A percentile compares a stretch with the other conserved stretches of the same genome.
These are phyloP conservation scores for Exserohilum turcica DNA, from an alignment of 2,329 filamentous ascomycete genomes.

Conservation along the genomic window DNA sequence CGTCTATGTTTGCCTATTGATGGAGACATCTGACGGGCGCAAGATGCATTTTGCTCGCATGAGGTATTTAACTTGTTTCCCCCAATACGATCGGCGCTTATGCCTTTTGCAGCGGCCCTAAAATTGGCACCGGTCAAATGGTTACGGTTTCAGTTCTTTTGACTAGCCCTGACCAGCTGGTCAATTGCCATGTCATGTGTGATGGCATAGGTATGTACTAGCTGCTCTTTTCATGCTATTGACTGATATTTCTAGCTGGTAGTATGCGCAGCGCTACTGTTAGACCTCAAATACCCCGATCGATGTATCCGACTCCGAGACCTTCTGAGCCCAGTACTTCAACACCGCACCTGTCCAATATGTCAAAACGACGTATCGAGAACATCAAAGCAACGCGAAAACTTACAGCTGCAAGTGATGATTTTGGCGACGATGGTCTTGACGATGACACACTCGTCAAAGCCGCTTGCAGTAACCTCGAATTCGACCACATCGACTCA, in stretches of 20 bases:
- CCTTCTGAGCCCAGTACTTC: constrained; percentile 18
- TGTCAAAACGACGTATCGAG: constrained; percentile 37
- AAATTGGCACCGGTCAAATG: constrained; percentile 66
- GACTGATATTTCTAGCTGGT: constrained; percentile 53
- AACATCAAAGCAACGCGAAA: constrained; percentile 13
- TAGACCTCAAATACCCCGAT: constrained; percentile 55
- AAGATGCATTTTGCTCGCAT: constrained; percentile 71
- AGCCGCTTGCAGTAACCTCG: constrained; percentile 46
- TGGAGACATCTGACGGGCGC: constrained; percentile 70
- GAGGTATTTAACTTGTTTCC: constrained; percentile 47
- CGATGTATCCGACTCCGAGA: constrained; percentile 49
- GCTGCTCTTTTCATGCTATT: accelerated
- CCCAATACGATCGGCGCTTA: background rate
- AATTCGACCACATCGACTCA: constrained; percentile 60
- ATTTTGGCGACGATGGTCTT: constrained; percentile 60
- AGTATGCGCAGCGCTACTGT: constrained; percentile 61
- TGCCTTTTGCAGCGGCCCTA: constrained; percentile 63
- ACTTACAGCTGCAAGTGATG: constrained; percentile 46
- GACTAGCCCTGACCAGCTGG: constrained; percentile 59
- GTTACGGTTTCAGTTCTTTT: constrained; percentile 65
- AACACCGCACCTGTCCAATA: constrained; percentile 31
- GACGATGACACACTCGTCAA: constrained; percentile 60
- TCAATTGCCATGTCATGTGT: constrained; percentile 76
- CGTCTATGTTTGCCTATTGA: constrained; percentile 74
- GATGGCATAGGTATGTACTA: constrained; percentile 72